Conservation (phyloP, 805 yeast species). For the Kregervanrija pseudodelftensis region DNA sequence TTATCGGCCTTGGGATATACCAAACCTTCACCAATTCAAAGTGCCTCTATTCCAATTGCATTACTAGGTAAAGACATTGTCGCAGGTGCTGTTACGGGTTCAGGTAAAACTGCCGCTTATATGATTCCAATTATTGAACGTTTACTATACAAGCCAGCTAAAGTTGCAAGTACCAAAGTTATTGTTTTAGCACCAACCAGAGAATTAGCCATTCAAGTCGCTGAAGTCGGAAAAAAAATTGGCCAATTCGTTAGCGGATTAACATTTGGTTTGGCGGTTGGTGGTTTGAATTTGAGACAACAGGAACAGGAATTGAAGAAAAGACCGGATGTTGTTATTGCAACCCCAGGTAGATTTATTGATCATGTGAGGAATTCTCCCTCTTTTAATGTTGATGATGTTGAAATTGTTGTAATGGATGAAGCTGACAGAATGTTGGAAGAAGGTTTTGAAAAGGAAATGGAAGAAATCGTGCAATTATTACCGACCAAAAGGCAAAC, state of each 20-base stretch:
- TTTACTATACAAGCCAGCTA: slow-evolving; percentile 79
- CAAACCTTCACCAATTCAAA: slow-evolving; percentile 91
- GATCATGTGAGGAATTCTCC: slow-evolving; percentile 96
- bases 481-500: slow-evolving; percentile 93
- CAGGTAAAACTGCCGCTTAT: slow-evolving; percentile 98
- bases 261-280: slow-evolving; percentile 92
- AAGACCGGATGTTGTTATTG: slow-evolving; percentile 93
- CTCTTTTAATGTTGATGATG: slow-evolving; percentile 81
- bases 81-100: slow-evolving; percentile 99
- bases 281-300: slow-evolving; percentile 91
- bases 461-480: slow-evolving; percentile 80
- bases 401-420: slow-evolving; percentile 89
- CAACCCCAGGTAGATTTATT: slow-evolving; percentile 98
- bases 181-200: slow-evolving; percentile 92
- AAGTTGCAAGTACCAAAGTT: slow-evolving; percentile 83
- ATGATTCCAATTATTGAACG: slow-evolving; percentile 95
- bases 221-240: slow-evolving; percentile 84
- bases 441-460: slow-evolving; percentile 95
- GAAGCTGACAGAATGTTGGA: slow-evolving; percentile 99
- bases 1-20: slow-evolving; percentile 72
- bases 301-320: slow-evolving; percentile 91
- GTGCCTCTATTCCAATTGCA: slow-evolving; percentile 90
- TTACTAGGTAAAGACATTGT: slow-evolving; percentile 91
- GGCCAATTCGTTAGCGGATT: slow-evolving; percentile 70
- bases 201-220: slow-evolving; percentile 94